phyloP scores from a whole-genome alignment of 2,329 filamentous ascomycete genomes.

The Pseudogymnoascus sp. region DNA sequence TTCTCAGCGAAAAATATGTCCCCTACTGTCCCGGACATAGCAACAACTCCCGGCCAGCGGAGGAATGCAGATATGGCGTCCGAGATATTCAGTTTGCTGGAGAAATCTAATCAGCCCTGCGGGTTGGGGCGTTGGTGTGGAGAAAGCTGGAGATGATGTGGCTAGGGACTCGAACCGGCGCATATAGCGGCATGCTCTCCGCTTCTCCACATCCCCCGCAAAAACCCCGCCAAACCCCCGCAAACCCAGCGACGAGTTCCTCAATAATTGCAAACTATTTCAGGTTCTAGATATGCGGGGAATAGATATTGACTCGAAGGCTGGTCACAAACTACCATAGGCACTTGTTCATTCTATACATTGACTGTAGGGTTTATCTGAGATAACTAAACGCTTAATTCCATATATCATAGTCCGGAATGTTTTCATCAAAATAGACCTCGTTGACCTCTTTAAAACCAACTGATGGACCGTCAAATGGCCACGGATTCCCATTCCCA shows the following conservation, averaged over 20 bases:
- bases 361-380: neutral
- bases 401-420: slow-evolving; percentile 17
- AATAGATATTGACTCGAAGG: neutral
- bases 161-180: neutral
- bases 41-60: neutral
- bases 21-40: neutral
- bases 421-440: slow-evolving; percentile 15
- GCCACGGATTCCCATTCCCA: slow-evolving; percentile 23
- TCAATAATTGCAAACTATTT: neutral
- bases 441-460: slow-evolving; percentile 20
- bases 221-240: neutral
- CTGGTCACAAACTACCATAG: neutral
- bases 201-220: neutral
- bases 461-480: slow-evolving; percentile 17
- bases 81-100: neutral
- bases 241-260: neutral
- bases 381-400: neutral
- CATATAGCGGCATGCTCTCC: neutral
- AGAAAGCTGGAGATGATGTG: neutral
- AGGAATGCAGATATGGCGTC: neutral
- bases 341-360: neutral
- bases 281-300: neutral
- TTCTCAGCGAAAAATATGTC: neutral
- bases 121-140: neutral
- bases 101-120: neutral